These are phyloP conservation scores for Trichophyton rubrum DNA, from an alignment of 2,329 filamentous ascomycete species.

Conservation along the genomic window DNA sequence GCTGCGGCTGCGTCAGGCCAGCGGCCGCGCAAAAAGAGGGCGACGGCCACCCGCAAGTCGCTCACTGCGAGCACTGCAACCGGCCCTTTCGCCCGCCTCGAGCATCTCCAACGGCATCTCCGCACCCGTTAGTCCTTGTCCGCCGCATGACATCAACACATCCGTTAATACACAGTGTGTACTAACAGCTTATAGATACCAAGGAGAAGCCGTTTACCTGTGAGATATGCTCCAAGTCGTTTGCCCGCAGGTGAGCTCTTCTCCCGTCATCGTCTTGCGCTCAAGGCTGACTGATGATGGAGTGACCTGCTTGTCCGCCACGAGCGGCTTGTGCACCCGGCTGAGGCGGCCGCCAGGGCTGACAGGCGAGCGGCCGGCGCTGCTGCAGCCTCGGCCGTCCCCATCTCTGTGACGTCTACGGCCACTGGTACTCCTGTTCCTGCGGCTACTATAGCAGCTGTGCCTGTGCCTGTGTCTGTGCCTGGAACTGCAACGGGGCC, in stretches of 20 bases:
- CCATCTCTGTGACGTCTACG: background rate
- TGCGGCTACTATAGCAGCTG: conserved; percentile 5
- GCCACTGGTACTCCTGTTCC: conserved; percentile 19
- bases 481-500: background rate
- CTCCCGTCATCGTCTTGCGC: conserved; percentile 6
- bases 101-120: conserved; percentile 41
- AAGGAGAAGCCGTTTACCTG: conserved; percentile 41
- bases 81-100: conserved; percentile 37
- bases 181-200: conserved; percentile 25
- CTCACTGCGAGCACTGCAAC: conserved; percentile 38
- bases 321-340: conserved; percentile 37
- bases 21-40: conserved; percentile 27
- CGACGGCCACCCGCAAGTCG: conserved; percentile 33
- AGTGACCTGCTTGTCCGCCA: conserved; percentile 39
- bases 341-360: conserved; percentile 28
- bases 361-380: conserved; percentile 25
- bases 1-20: conserved; percentile 18
- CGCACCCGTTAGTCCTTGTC: conserved; percentile 33
- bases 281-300: conserved; percentile 6
- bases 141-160: background rate
- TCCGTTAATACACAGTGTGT: no score
- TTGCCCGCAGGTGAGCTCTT: conserved; percentile 32
- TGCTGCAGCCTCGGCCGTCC: conserved; percentile 20
- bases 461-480: background rate
- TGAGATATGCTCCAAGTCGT: conserved; percentile 38